A percentile compares a stretch with the other conserved stretches of the same genome.
These are phyloP conservation scores for Phascolomyces articulosus DNA, from an alignment of 371 early-diverging fungal species.

Conservation along the genomic window DNA sequence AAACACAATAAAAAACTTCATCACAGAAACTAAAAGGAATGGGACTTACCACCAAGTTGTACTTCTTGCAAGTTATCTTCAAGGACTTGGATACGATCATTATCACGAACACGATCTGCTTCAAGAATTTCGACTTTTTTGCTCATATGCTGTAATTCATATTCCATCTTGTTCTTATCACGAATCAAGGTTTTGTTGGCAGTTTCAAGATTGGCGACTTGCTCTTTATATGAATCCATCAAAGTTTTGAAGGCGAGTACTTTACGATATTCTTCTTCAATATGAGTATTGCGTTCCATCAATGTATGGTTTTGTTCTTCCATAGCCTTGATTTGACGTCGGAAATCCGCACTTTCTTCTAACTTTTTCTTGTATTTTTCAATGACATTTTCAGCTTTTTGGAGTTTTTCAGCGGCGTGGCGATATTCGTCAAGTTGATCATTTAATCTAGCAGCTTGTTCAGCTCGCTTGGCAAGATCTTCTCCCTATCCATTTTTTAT, in stretches of 20 bases:
- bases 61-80: conserved; percentile 85
- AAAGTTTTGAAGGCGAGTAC: conserved; percentile 76
- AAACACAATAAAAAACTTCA: no score
- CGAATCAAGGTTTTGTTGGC: conserved; percentile 68
- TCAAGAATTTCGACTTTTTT: conserved; percentile 71
- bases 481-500: conserved; percentile 62
- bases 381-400: conserved; percentile 89
- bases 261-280: conserved; percentile 89
- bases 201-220: conserved; percentile 73
- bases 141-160: conserved; percentile 65
- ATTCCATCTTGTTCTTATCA: conserved; percentile 76
- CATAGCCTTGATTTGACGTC: conserved; percentile 75
- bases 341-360: conserved; percentile 83
- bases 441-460: conserved; percentile 71
- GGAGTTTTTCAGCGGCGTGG: conserved; percentile 86
- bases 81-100: conserved; percentile 75
- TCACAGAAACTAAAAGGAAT: background rate
- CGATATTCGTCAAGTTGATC: conserved; percentile 91
- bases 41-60: conserved; percentile 65
- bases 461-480: conserved; percentile 60
- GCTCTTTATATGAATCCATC: conserved; percentile 88
- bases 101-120: conserved; percentile 64
- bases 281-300: conserved; percentile 65
- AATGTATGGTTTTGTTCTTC: conserved; percentile 82
- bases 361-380: conserved; percentile 95